Percentiles rank a stretch among this genome's conserved stretches.
These are phyloP conservation scores for Hypomyces rosellus DNA, from an alignment of 2,329 filamentous ascomycete genomes.

Conservation along the genomic window DNA sequence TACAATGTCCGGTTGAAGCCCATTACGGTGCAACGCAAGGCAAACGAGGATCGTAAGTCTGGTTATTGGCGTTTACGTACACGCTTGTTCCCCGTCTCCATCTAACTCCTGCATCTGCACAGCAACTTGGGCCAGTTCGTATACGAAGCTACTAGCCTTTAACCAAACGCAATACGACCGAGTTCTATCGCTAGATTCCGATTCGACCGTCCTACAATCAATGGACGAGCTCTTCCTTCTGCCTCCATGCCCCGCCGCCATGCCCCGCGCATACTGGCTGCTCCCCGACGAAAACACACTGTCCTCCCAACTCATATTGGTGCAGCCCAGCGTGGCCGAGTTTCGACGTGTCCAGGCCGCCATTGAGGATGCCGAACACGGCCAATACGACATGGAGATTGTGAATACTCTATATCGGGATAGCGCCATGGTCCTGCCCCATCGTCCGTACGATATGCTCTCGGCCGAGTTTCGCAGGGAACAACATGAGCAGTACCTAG, in stretches of 20 bases:
- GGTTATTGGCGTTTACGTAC: not conserved
- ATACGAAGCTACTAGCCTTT: slow-evolving; percentile 63
- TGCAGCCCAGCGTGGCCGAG: slow-evolving; percentile 50
- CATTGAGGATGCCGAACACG: slow-evolving; percentile 19
- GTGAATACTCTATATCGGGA: slow-evolving; percentile 33
- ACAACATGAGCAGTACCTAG: slow-evolving; percentile 38
- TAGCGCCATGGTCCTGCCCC: slow-evolving; percentile 54
- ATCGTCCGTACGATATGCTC: slow-evolving; percentile 54
- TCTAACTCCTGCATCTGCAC: not conserved
- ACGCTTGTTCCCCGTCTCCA: not conserved
- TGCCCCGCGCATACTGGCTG: slow-evolving; percentile 68
- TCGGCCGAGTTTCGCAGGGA: slow-evolving; percentile 53
- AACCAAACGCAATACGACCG: slow-evolving; percentile 53
- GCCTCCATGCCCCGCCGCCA: slow-evolving; percentile 53
- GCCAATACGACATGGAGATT: slow-evolving; percentile 50
- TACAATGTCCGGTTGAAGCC: slow-evolving; percentile 40
- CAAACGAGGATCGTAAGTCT: slow-evolving; percentile 21
- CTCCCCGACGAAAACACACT: slow-evolving; percentile 47
- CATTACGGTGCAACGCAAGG: slow-evolving; percentile 33
- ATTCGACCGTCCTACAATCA: slow-evolving; percentile 53
- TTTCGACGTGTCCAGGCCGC: slow-evolving; percentile 28
- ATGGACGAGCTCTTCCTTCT: slow-evolving; percentile 68
- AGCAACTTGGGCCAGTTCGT: slow-evolving; percentile 56
- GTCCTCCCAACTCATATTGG: slow-evolving; percentile 35
- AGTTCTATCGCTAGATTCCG: slow-evolving; percentile 51